Base-by-base conservation (phyloP, 306 rosid genomes). In the Quercus robur region DNA sequence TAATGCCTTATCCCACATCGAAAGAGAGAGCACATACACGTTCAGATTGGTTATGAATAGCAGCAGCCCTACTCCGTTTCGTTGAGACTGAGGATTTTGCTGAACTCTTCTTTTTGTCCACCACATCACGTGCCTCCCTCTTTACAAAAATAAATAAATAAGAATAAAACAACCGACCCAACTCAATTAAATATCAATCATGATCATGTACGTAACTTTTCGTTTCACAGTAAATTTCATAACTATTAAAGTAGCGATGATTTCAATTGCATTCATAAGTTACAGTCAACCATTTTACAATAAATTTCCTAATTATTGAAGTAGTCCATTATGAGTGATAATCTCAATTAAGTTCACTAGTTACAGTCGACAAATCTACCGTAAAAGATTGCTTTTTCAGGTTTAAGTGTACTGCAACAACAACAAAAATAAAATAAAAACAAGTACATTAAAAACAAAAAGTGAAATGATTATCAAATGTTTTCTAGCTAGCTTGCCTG, bases 1-100 rank as follows among this genome's bases (percentile, higher is more conserved):
- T 35, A 19, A 68, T 19, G 20, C 20, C 52, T 19, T 67, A 67
- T 67, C 26, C 54, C 54, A 12, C 54, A 49, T 49, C 11, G 19
- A 28, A 19, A 13, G 62, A 41, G 10, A 12, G 21, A 52, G 4
- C 31, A 35, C 84, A 73, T 69, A 95, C 99, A 33, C 98, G 91
- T 88, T 95, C 99, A n/a, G 99, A 95, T 75, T 93, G 97, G 75
- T 95, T 95, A 86, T 95, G 99, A 68, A 91, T 86, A 5, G 92
- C 94, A 25, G 97, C 98, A 51, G 97, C 98, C 78, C 98, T 86
- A 31, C 94, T 89, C 82, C 98, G 84, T 86, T 91, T 95, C 1
- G 89, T 86, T 58, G 89, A 95, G 23, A 56, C 74, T 0, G 97
- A 85, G 35, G 92, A 91, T 83, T 95, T 95, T 38, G 84, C 69